Conservation (phyloP, 306 rosid species). For the Castanea mollissima region DNA sequence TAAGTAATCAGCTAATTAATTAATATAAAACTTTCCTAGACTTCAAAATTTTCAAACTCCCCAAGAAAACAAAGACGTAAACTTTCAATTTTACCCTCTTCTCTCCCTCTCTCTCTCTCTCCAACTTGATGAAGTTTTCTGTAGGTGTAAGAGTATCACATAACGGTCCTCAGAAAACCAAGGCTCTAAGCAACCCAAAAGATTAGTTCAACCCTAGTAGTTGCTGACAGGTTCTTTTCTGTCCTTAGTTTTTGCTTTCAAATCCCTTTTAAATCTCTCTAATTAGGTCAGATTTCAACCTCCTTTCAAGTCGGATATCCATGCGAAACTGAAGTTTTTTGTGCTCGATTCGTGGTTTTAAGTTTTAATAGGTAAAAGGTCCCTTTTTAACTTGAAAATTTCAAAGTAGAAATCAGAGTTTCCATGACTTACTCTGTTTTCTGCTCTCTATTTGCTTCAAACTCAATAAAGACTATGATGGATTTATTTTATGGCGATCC, state of each 20-base stretch:
- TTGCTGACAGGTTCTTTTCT: constrained; percentile 87
- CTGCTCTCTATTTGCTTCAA: constrained; percentile 53
- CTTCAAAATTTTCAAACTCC: neutral
- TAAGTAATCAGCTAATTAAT: no score
- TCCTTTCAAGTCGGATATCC: constrained; percentile 43
- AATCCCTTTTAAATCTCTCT: constrained; percentile 17
- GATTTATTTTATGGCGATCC: constrained; percentile 11
- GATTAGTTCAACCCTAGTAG: constrained; percentile 41
- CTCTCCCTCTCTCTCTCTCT: constrained; percentile 8
- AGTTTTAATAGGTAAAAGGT: constrained; percentile 41
- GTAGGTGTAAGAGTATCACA: neutral
- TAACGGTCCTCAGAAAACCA: constrained; percentile 55
- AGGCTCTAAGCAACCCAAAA: constrained; percentile 59
- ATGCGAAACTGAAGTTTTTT: constrained; percentile 24
- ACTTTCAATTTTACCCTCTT: constrained; percentile 48
- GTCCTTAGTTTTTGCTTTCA: constrained; percentile 12
- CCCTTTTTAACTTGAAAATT: constrained; percentile 37
- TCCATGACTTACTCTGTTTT: constrained; percentile 50
- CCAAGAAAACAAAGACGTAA: constrained; percentile 29
- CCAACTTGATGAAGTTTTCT: constrained; percentile 29
- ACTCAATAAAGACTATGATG: constrained; percentile 38
- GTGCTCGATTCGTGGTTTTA: constrained; percentile 13
- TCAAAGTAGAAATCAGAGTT: constrained; percentile 52
- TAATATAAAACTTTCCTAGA: no score
- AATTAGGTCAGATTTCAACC: constrained; percentile 66